A percentile compares a stretch with the other conserved stretches of the same genome.
Conservation (phyloP, 345 rosid genomes). For the Gynandropsis gynandra region DNA sequence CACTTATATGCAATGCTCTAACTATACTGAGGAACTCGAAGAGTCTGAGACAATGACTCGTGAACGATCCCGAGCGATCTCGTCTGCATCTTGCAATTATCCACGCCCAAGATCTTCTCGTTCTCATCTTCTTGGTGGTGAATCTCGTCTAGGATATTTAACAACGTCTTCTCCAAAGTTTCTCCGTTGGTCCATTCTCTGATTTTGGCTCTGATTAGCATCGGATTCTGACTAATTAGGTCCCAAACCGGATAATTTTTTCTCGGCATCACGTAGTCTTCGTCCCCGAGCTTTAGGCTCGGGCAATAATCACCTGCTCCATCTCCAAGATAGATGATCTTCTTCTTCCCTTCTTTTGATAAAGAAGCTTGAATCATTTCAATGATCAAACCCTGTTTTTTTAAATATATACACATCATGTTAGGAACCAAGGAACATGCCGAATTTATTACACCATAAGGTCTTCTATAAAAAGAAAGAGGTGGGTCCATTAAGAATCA, state of each 20-base stretch:
- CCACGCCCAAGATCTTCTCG: constrained; percentile 18
- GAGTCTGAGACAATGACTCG: constrained; percentile 24
- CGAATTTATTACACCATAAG: background rate
- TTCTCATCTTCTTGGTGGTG: constrained; percentile 2
- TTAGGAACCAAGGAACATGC: background rate
- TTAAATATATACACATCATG: background rate
- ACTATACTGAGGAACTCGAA: constrained; percentile 11
- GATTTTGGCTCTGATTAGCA: constrained; percentile 54
- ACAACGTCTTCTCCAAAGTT: constrained; percentile 27
- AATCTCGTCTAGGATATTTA: constrained; percentile 15
- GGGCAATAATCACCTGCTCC: constrained; percentile 85
- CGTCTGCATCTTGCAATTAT: constrained; percentile 16
- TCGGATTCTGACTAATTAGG: constrained; percentile 47
- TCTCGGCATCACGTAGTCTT: constrained; percentile 74
- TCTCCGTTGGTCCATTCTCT: constrained; percentile 77
- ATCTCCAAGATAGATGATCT: constrained; percentile 77
- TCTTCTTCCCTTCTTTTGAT: constrained; percentile 35
- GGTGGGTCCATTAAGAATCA: background rate
- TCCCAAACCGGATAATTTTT: constrained; percentile 77
- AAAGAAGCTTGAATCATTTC: constrained; percentile 58
- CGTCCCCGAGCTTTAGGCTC: constrained; percentile 43
- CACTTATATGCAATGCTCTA: too few relatives aligned
- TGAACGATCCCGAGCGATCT: constrained; percentile 23
- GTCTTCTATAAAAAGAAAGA: background rate
- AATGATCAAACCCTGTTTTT: constrained; percentile 43